Percentiles rank a stretch among this genome's conserved stretches.
phyloP scores from a whole-genome alignment of 2,329 filamentous ascomycete species.

The Epichloe gansuensis region DNA sequence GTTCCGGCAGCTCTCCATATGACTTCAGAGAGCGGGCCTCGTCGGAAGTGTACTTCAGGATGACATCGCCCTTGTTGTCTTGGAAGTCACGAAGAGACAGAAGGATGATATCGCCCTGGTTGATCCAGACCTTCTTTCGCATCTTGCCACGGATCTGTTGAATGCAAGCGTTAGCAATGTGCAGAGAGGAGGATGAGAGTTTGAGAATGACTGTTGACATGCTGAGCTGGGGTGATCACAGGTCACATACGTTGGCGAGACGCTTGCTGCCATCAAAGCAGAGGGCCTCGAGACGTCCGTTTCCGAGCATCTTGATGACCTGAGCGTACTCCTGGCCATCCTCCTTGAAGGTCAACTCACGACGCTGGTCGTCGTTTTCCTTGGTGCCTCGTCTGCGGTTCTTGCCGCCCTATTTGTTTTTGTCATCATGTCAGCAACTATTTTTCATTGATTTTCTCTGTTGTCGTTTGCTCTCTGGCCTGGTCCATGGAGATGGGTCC shows the following conservation, averaged over 20 bases:
- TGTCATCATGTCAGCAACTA: conserved; percentile 6
- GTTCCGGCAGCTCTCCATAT: conserved; percentile 93
- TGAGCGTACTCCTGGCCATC: conserved; percentile 64
- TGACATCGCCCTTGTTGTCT: conserved; percentile 93
- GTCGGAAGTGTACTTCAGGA: conserved; percentile 91
- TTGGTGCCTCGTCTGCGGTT: conserved; percentile 98
- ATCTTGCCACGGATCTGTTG: conserved; percentile 68
- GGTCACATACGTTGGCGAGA: conserved; percentile 27
- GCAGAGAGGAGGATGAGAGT: too few relatives aligned
- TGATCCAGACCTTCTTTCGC: conserved; percentile 99
- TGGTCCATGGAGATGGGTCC: not conserved
- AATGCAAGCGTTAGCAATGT: not conserved
- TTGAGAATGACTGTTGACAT: too few relatives aligned
- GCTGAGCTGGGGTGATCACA: too few relatives aligned
- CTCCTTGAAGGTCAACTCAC: conserved; percentile 97
- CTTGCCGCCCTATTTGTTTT: conserved; percentile 71
- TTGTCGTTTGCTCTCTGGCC: not conserved
- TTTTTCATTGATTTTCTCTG: not conserved
- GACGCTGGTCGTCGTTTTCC: conserved; percentile 98
- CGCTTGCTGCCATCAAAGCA: conserved; percentile 74
- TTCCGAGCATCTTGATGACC: conserved; percentile 81
- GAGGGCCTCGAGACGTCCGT: conserved; percentile 81
- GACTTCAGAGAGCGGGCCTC: conserved; percentile 92
- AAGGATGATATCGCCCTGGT: conserved; percentile 90
- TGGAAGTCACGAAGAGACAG: conserved; percentile 85